Base-by-base conservation (phyloP, 176 grass and related monocot genomes). In the Canna indica region DNA sequence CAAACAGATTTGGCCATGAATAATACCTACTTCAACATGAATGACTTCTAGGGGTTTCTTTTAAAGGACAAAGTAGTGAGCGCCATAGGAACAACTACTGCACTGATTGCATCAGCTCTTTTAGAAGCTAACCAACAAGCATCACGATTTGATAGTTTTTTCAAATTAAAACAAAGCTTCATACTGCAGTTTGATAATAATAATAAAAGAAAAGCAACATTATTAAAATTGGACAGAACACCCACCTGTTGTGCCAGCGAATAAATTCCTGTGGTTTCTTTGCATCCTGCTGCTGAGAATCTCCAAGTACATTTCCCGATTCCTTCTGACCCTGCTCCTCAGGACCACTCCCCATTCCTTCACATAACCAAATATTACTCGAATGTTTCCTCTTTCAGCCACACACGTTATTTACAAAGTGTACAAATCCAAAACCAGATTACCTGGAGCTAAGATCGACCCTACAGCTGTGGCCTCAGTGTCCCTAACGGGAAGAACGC, bases 401-500 rank as follows among this genome's bases (percentile, higher is more conserved):
- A 7, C 75, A 57, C 8, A 72, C 7, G n/a, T n/a, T 9, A 72
- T 62, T 67, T 44, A 53, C 22, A 12, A 61, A 26, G 78, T 32
- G 44, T 38, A 32, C 84, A 46, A 54, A 36, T 1, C 27, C 68
- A 36, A 38, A 48, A 26, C 4, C 20, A 75, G 79, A 73, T 73
- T 60, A 99, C 94, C 94, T 85, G 84, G 80, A 66, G 89, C 81
- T 56, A 99, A 67, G 75, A 99, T 73, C 4, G 94, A 92, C 39
- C 84, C 89, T 64, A 91, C 88, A 64, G 79, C 63, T 3, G 82
- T 73, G 24, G 82, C 81, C 57, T 90, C 89, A 0, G 82, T 85
- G 82, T 93, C 94, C 29, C 82, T 79, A 45, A 99, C 94, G 7
- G 94, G 94, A 71, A 99, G 94, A 30, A 99, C 94, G 1, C 94